phyloP scores from a whole-genome alignment of 2,329 filamentous ascomycete genomes.

The Endothia cerciana region DNA sequence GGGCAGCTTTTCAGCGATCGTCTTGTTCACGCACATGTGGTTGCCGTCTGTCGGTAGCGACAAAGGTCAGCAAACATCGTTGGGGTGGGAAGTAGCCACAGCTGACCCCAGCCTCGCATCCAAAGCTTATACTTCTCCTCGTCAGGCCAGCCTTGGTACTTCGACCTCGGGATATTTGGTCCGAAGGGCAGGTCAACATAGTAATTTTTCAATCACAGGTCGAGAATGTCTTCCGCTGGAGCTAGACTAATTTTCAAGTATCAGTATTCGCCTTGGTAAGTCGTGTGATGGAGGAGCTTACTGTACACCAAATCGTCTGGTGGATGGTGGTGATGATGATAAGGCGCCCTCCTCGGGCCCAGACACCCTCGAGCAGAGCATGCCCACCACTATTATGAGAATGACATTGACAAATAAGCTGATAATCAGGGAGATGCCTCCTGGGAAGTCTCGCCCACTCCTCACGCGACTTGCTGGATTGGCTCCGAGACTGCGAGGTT shows the following conservation, averaged over 20 bases:
- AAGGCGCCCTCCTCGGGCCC: neutral
- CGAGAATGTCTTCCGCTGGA: slow-evolving; percentile 7
- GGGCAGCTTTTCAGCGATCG: slow-evolving; percentile 2
- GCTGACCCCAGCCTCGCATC: slow-evolving; percentile 6
- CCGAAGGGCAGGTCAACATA: slow-evolving; percentile 6
- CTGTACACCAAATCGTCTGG: slow-evolving; percentile 9
- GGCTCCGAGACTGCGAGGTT: neutral
- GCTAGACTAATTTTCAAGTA: neutral
- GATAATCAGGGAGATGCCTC: neutral
- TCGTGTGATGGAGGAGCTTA: neutral
- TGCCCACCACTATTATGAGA: neutral
- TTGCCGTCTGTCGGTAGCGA: slow-evolving; percentile 1
- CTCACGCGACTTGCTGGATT: neutral
- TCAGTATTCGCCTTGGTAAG: neutral
- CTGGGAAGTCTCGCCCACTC: neutral
- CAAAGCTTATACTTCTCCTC: slow-evolving; percentile 10
- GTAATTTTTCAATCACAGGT: neutral
- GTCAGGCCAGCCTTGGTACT: slow-evolving; percentile 14
- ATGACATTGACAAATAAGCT: neutral
- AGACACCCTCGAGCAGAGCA: neutral
- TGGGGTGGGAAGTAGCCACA: neutral
- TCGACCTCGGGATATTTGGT: neutral
- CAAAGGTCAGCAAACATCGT: neutral
- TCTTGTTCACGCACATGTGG: neutral
- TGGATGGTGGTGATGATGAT: slow-evolving; percentile 2